A percentile compares a stretch with the other conserved stretches of the same genome.
Evolutionary conservation across 2,329 filamentous ascomycete genomes (phyloP).

Genomic region (Gyromitra esculenta): DNA sequence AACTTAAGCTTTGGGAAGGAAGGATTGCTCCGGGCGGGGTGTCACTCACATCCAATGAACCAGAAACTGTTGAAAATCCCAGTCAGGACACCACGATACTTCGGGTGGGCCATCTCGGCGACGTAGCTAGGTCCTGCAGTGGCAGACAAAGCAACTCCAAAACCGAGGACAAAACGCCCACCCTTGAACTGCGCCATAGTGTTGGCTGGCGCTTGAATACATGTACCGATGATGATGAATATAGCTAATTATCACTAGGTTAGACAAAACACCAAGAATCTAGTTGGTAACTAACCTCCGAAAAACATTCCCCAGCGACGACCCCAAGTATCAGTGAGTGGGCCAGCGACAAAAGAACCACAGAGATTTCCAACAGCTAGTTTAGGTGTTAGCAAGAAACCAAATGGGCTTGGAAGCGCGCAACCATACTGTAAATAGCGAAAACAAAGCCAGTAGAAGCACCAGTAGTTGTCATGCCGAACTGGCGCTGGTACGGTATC

Average conservation of each 20-base stretch:
- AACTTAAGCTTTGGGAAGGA: background rate
- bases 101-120: conserved; percentile 64
- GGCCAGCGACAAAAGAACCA: conserved; percentile 64
- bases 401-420: background rate
- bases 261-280: background rate
- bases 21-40: too few species aligned
- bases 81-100: conserved; percentile 63
- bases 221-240: conserved; percentile 63
- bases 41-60: conserved; percentile 63
- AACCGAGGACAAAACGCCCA: conserved; percentile 71
- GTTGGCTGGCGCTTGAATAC: conserved; percentile 63
- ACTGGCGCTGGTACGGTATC: conserved; percentile 63
- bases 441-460: conserved; percentile 66
- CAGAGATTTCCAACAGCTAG: conserved; percentile 64
- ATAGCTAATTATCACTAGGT: conserved; percentile 40
- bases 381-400: conserved; percentile 3
- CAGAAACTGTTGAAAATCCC: conserved; percentile 64
- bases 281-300: conserved; percentile 58
- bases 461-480: conserved; percentile 59
- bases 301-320: conserved; percentile 65
- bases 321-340: conserved; percentile 64
- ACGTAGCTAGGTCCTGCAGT: conserved; percentile 64
- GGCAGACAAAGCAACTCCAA: conserved; percentile 65
- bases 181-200: conserved; percentile 64
- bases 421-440: conserved; percentile 63